phyloP scores from a whole-genome alignment of 1,284 basidiomycete genomes.

The Phellopilus nigrolimitatus region DNA sequence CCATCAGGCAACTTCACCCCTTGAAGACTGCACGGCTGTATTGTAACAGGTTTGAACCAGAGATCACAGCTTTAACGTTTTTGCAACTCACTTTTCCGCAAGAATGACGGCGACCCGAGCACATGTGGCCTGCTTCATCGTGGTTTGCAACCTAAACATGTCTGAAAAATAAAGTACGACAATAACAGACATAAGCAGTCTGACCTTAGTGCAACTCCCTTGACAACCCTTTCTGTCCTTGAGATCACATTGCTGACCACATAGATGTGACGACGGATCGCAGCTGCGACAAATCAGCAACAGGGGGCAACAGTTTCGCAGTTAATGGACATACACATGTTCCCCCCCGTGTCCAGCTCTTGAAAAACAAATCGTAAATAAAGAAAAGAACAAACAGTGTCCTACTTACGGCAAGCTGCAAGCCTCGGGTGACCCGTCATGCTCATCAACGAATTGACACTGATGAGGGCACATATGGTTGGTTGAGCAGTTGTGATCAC shows the following conservation, averaged over 20 bases:
- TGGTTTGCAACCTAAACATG: conserved; percentile 40
- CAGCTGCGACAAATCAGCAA: conserved; percentile 35
- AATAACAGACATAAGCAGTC: background rate
- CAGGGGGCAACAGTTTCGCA: background rate
- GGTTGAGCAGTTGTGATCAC: conserved; percentile 45
- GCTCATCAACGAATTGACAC: conserved; percentile 41
- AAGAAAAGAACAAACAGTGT: conserved; percentile 27
- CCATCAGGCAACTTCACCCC: conserved; percentile 32
- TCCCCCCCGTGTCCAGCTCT: conserved; percentile 54
- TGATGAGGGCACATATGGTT: conserved; percentile 39
- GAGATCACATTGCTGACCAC: conserved; percentile 43
- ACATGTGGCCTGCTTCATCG: conserved; percentile 43
- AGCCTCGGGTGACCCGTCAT: conserved; percentile 26
- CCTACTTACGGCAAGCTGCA: conserved; percentile 40
- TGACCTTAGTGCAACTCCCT: conserved; percentile 45
- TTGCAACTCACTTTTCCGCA: conserved; percentile 43
- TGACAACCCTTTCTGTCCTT: conserved; percentile 43
- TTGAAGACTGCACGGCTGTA: conserved; percentile 43
- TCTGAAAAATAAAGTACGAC: background rate
- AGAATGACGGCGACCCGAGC: conserved; percentile 47
- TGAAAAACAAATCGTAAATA: conserved; percentile 6
- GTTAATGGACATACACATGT: conserved; percentile 40
- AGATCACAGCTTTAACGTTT: background rate
- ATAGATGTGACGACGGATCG: conserved; percentile 43
- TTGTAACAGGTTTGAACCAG: background rate